Percentiles rank a stretch among this genome's conserved stretches.
These are phyloP conservation scores for Leccinum uliginosum DNA, from an alignment of 768 basidiomycete genomes.

Conservation along the genomic window DNA sequence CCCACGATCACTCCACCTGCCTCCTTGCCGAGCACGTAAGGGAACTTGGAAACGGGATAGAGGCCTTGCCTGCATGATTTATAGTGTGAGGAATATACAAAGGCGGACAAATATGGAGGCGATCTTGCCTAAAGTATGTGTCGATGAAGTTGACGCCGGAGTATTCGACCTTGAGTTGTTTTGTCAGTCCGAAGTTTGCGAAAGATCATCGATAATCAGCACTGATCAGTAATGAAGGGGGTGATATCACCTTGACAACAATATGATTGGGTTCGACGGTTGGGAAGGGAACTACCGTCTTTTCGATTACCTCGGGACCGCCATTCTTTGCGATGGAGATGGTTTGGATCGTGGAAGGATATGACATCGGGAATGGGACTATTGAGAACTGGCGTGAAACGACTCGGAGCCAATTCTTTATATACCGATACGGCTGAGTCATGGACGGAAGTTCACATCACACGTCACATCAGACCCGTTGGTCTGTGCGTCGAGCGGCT, in stretches of 20 bases:
- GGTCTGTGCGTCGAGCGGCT: no score
- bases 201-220: neutral
- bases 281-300: constrained; percentile 63
- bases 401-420: no score
- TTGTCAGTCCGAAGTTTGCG: neutral
- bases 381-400: constrained; percentile 31
- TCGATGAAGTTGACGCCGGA: constrained; percentile 87
- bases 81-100: neutral
- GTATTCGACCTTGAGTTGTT: constrained; percentile 55
- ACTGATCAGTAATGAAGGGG: neutral
- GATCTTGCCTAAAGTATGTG: constrained; percentile 66
- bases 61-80: constrained; percentile 47
- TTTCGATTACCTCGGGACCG: constrained; percentile 72
- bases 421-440: no score
- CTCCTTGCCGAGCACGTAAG: constrained; percentile 74
- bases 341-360: constrained; percentile 63
- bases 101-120: neutral
- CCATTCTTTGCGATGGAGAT: constrained; percentile 72
- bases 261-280: constrained; percentile 56
- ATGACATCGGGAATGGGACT: constrained; percentile 37
- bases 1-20: constrained; percentile 70
- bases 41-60: constrained; percentile 55
- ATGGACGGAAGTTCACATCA: no score
- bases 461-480: no score
- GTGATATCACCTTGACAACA: constrained; percentile 33